Conservation (phyloP, 1,284 basidiomycete genomes). For the Puccinia triticina region DNA sequence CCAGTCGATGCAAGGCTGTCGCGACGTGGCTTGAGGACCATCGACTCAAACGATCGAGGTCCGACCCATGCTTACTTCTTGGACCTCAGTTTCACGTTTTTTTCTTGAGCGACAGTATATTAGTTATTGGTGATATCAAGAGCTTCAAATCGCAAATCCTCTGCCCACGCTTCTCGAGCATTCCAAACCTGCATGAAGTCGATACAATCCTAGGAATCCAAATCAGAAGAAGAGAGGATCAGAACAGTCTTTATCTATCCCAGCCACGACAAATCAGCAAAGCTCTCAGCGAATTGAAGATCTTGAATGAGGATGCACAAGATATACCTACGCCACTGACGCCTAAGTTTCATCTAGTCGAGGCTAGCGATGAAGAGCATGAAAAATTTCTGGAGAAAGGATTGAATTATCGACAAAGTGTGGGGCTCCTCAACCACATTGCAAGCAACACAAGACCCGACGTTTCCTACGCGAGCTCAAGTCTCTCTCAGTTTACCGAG, state of each 20-base stretch:
- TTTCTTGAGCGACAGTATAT: neutral
- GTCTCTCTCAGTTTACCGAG: neutral
- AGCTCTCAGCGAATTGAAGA: neutral
- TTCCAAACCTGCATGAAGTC: neutral
- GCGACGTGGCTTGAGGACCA: neutral
- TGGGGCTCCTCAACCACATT: slow-evolving; percentile 8
- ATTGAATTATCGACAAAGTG: neutral
- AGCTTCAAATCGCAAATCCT: neutral
- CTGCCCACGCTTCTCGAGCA: neutral
- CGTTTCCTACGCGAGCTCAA: neutral
- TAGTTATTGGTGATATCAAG: neutral
- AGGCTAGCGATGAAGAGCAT: slow-evolving; percentile 13
- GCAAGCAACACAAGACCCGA: slow-evolving; percentile 10
- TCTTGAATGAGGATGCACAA: neutral
- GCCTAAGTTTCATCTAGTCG: neutral
- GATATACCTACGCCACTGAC: neutral
- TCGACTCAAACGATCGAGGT: neutral
- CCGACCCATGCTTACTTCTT: neutral
- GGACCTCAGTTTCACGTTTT: neutral
- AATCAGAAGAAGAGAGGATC: neutral
- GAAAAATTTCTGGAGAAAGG: neutral
- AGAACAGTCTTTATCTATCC: neutral
- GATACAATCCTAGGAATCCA: neutral
- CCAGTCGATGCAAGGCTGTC: neutral
- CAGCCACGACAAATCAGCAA: slow-evolving; percentile 2